Percentiles rank a stretch among this genome's conserved stretches.
phyloP scores from a whole-genome alignment of 208 protist genomes.

The Leishmania arabica region DNA sequence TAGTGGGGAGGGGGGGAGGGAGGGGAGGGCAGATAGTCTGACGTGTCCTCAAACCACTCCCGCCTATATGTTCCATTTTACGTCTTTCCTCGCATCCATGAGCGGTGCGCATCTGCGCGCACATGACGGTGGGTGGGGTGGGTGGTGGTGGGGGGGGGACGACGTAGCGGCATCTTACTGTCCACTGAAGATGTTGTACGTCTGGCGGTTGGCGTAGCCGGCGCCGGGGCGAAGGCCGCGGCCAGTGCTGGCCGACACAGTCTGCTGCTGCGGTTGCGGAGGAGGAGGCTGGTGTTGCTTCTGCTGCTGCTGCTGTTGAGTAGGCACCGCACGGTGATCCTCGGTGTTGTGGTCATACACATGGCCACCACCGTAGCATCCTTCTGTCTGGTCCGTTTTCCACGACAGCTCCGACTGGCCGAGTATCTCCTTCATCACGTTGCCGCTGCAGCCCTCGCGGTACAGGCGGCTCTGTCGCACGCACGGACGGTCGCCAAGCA shows the following conservation, averaged over 20 bases:
- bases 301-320: conserved; percentile 29
- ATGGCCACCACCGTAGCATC: conserved; percentile 69
- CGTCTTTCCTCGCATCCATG: too few relatives aligned
- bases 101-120: too few relatives aligned
- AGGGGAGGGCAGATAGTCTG: not conserved
- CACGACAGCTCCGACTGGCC: conserved; percentile 82
- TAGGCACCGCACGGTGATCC: conserved; percentile 33
- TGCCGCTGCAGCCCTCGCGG: conserved; percentile 78
- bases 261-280: conserved; percentile 11
- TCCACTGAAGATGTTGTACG: conserved; percentile 89
- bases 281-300: conserved; percentile 24
- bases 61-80: too few relatives aligned
- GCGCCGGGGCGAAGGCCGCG: conserved; percentile 67
- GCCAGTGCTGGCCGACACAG: conserved; percentile 41
- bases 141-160: not conserved
- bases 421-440: conserved; percentile 87
- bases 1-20: not conserved
- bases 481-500: conserved; percentile 84
- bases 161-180: conserved; percentile 31
- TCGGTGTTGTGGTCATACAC: conserved; percentile 75
- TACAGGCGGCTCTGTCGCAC: conserved; percentile 87
- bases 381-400: conserved; percentile 77
- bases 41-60: too few relatives aligned
- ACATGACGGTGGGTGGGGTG: too few relatives aligned
- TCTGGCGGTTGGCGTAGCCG: conserved; percentile 81